Evolutionary conservation across 495 filamentous ascomycete genomes (phyloP), one percentile per base, ranked within the genome.

Genomic region (Apodospora peruviana): DNA sequence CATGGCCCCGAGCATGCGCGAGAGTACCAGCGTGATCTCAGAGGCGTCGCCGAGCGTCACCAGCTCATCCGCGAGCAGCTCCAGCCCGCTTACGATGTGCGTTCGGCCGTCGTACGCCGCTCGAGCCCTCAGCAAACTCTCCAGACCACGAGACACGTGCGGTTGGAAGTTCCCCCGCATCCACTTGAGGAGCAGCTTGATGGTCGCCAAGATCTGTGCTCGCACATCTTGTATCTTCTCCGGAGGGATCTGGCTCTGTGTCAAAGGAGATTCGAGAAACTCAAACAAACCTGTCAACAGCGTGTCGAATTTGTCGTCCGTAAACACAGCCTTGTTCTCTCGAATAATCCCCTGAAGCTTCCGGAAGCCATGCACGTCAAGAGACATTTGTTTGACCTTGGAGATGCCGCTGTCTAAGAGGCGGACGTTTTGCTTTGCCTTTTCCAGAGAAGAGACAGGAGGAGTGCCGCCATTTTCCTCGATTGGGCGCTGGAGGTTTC

Each of bases 301-400:
- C n/a, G 84, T 76, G 51, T 86, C 80, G 55, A 91, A 94, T 54
- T 79, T 82, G 42, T 77, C 71, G 38, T 83, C 78, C n/a, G 61
- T 61, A 32, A 81, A 72, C 7, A 65, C 59, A 11, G 74, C 56
- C 50, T 80, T 80, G 50, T 83, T 83, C 52, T 83, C 82, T 45
- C 85, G 81, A 53, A 91, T 84, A 49, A 96, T 76, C 21, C 81
- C 77, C 62, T 94, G 91, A 9, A 96, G 67, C 51, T 93, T 90
- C 42, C 91, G 83, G 69, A 96, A 95, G 44, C 87, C 89, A 53
- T 90, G 86, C 4, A 89, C 86, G 58, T 95, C 90, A 29, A 96
- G 78, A 5, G 78, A 80, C 51, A 79, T 76, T 9, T 79, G 77
- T 27, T 78, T 80, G 44, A 96, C 81, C 24, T 86, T 84, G 18